Base-by-base conservation (phyloP, 768 basidiomycete species). In the Auricularia heimuer region DNA sequence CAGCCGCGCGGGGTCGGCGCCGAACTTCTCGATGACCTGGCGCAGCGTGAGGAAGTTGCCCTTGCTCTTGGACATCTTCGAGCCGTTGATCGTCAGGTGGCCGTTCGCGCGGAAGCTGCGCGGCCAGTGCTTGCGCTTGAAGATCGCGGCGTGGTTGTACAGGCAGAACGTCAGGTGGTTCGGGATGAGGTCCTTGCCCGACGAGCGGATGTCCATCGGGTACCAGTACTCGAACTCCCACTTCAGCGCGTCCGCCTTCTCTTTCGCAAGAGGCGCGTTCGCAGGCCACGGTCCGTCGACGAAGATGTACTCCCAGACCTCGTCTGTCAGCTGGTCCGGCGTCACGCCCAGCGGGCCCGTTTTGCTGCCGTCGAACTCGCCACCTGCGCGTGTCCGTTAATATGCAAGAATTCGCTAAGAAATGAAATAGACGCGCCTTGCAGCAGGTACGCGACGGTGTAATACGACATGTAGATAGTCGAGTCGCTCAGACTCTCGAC, bases 21-120 rank as follows among this genome's bases (percentile, higher is more conserved):
- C 97, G 72, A 96, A 98, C 81, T 98, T 98, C 75, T 87, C 82
- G 66, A 96, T 85, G 1, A 90, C 84, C 72, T 99, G 90, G 64
- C 85, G 78, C 74, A 98, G 78, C 0, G 96, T 99, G 80, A 98
- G 79, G 65, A 88, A 92, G 76, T 99, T 99, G 11, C 97, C 97
- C 56, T 89, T 94, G 74, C 89, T 91, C 83, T 98, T 99, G 47
- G 87, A 88, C 97, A 99, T 99, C 81, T 98, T 99, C 81, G 94
- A 89, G 21, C 96, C 95, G 75, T 99, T 98, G 75, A 99, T 75
- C 88, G 94, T 88, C 80, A 99, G 75, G 73, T 98, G 96, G 0
- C 97, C 97, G 72, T 99, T 99, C 58, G 91, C 88, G 33, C 97
- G 89, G 81, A 99, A 92, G 72, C 91, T 87, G 70, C 84, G 71